Evolutionary conservation across 2,329 filamentous ascomycete species (phyloP).

Genomic region (Onygena corvina): DNA sequence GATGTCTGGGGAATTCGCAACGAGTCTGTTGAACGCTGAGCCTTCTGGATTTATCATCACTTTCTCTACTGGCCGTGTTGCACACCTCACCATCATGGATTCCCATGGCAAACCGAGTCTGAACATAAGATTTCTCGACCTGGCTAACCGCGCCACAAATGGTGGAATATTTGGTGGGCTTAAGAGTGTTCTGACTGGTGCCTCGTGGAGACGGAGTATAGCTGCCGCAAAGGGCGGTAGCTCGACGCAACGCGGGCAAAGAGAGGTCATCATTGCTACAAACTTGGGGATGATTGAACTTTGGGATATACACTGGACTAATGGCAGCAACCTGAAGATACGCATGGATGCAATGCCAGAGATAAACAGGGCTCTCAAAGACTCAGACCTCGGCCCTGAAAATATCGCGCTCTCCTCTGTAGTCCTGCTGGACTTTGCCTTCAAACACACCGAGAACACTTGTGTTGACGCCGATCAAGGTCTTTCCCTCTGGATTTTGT

Average conservation of each 20-base stretch:
- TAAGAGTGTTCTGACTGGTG: conserved; percentile 59
- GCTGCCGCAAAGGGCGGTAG: conserved; percentile 66
- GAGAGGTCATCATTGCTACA: conserved; percentile 70
- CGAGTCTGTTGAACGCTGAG: conserved; percentile 70
- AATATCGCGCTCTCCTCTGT: conserved; percentile 24
- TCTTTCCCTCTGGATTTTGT: conserved; percentile 48
- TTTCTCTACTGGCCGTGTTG: conserved; percentile 74
- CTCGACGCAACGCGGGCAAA: conserved; percentile 63
- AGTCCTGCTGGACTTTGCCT: conserved; percentile 50
- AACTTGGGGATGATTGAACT: conserved; percentile 64
- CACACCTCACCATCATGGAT: conserved; percentile 77
- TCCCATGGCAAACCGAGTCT: conserved; percentile 74
- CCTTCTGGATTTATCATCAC: conserved; percentile 74
- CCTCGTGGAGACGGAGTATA: conserved; percentile 62
- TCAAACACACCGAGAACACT: background rate
- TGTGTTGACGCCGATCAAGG: background rate
- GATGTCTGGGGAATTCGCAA: conserved; percentile 64
- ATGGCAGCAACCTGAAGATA: conserved; percentile 61
- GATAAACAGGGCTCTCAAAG: conserved; percentile 51
- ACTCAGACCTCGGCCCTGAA: conserved; percentile 40
- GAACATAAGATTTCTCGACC: conserved; percentile 56
- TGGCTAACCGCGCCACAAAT: conserved; percentile 42
- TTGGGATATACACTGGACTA: conserved; percentile 83
- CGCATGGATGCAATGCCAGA: conserved; percentile 59
- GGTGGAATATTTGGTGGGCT: conserved; percentile 70